phyloP scores from a whole-genome alignment of 1,139 yeast genomes.

The Citeromyces hawaiiensis region DNA sequence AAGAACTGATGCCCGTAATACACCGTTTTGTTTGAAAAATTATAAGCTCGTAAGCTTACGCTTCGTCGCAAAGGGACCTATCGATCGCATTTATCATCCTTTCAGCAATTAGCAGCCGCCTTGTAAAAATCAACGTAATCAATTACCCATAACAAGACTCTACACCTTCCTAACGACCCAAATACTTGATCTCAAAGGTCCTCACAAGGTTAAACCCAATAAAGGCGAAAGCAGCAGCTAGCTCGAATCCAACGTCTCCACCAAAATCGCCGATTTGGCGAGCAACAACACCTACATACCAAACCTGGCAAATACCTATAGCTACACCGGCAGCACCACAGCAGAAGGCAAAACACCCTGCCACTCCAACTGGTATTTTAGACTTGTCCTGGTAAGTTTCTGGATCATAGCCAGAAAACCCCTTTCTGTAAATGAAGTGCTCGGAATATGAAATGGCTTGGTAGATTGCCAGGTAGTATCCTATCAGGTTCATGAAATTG shows the following conservation, averaged over 20 bases:
- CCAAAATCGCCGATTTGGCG: conserved; percentile 48
- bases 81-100: too few species aligned
- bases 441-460: conserved; percentile 60
- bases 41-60: too few species aligned
- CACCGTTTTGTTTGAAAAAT: too few species aligned
- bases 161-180: conserved; percentile 25
- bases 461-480: conserved; percentile 84
- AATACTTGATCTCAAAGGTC: conserved; percentile 58
- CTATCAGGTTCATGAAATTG: conserved; percentile 82
- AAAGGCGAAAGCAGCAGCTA: conserved; percentile 59
- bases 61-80: too few species aligned
- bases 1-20: too few species aligned
- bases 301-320: conserved; percentile 74
- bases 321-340: conserved; percentile 82
- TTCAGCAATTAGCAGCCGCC: too few species aligned
- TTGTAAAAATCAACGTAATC: too few species aligned
- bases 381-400: conserved; percentile 42
- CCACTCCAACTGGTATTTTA: conserved; percentile 58
- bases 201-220: conserved; percentile 48
- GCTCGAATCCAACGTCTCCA: conserved; percentile 83
- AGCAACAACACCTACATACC: conserved; percentile 69
- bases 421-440: conserved; percentile 64
- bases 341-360: conserved; percentile 67
- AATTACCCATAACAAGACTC: too few species aligned
- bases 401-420: conserved; percentile 31